These are phyloP conservation scores for Yamadazyma oceani DNA, from an alignment of 1,139 yeast species.

Conservation along the genomic window DNA sequence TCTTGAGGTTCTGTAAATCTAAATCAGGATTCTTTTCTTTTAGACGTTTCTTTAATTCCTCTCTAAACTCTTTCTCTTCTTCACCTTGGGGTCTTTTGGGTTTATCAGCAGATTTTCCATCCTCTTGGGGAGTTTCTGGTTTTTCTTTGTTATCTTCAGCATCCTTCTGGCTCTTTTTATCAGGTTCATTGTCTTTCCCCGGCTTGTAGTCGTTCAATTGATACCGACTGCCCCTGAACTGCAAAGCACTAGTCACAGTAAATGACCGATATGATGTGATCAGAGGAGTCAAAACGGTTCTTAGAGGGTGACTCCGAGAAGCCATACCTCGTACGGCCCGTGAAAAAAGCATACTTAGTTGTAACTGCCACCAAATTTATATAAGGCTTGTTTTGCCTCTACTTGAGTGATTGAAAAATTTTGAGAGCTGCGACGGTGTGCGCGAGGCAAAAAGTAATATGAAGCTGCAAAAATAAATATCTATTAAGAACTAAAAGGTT, in stretches of 20 bases:
- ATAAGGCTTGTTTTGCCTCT: no score
- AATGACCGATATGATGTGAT: conserved; percentile 1
- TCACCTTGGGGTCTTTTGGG: conserved; percentile 8
- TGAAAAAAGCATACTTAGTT: neutral
- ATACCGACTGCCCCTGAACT: conserved; percentile 5
- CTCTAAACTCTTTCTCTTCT: conserved; percentile 31
- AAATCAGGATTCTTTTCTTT: conserved; percentile 33
- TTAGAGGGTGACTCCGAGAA: no score
- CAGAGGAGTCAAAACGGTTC: neutral
- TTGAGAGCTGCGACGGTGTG: no score
- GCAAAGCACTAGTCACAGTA: neutral
- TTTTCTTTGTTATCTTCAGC: no score
- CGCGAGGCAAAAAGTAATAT: no score
- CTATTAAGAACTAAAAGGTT: no score
- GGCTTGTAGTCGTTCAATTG: conserved; percentile 10
- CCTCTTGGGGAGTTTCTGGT: conserved; percentile 5
- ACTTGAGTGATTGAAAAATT: no score
- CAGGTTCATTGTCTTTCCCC: no score
- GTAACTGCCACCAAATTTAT: neutral
- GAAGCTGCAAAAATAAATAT: no score
- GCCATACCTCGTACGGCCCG: neutral
- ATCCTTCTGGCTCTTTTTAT: conserved; percentile 8
- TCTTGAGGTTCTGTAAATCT: conserved; percentile 33
- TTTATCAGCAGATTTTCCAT: conserved; percentile 13
- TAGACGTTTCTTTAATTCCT: conserved; percentile 32